Evolutionary conservation across 257 asterid genomes (phyloP).

Genomic region (Prunella vulgaris): DNA sequence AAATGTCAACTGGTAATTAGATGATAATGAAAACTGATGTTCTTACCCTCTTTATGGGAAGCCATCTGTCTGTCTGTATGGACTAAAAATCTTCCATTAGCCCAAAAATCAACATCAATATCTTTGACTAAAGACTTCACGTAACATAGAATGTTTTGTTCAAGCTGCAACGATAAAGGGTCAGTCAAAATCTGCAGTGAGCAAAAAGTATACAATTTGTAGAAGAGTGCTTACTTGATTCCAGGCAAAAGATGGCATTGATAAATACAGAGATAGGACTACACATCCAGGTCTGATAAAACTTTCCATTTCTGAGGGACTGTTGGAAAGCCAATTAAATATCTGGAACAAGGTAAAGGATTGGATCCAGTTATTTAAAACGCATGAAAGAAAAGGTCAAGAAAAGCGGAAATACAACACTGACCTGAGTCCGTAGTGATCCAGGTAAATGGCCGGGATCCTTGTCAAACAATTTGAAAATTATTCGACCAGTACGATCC

Average conservation of each 20-base stretch:
- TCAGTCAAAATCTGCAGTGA: constrained; percentile 5
- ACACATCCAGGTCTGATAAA: constrained; percentile 94
- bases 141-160: constrained; percentile 47
- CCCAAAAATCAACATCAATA: constrained; percentile 61
- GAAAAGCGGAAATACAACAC: constrained; percentile 18
- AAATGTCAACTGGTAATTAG: too few species aligned
- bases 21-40: too few species aligned
- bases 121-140: constrained; percentile 51
- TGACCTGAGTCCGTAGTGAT: constrained; percentile 66
- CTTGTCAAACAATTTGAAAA: constrained; percentile 89
- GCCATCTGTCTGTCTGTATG: constrained; percentile 63
- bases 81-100: constrained; percentile 59
- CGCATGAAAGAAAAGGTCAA: too few species aligned
- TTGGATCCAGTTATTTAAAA: too few species aligned
- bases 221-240: constrained; percentile 58
- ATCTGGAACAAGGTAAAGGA: too few species aligned
- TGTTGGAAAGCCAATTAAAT: constrained; percentile 73
- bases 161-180: constrained; percentile 76
- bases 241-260: constrained; percentile 75
- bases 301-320: constrained; percentile 96
- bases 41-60: constrained; percentile 56
- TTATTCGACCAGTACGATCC: constrained; percentile 91
- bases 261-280: constrained; percentile 63
- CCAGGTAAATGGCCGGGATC: constrained; percentile 93
- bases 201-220: constrained; percentile 6